Conservation (phyloP, 768 basidiomycete species). For the Boletus rubescentipes region DNA sequence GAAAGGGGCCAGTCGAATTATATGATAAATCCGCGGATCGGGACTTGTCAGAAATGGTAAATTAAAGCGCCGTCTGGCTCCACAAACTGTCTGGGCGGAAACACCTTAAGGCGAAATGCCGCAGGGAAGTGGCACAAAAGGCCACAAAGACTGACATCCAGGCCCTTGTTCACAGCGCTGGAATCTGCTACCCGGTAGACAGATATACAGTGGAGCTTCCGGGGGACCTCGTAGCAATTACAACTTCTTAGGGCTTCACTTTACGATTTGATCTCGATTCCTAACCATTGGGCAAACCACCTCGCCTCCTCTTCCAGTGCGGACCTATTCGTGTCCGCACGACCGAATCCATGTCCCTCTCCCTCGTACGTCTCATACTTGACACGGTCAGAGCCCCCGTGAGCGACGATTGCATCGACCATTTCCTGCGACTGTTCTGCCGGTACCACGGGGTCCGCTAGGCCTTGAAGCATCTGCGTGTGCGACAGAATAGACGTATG, state of each 20-base stretch:
- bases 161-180: no score
- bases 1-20: background rate
- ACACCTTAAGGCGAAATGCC: no score
- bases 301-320: background rate
- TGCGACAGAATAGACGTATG: background rate
- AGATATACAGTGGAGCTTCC: no score
- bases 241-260: background rate
- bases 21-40: no score
- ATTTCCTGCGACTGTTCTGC: conserved; percentile 1
- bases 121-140: no score
- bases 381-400: background rate
- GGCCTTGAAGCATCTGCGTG: background rate
- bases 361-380: conserved; percentile 1
- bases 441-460: background rate
- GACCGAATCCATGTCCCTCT: conserved; percentile 1
- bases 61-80: no score
- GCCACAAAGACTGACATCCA: no score
- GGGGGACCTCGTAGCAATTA: no score
- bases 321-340: conserved; percentile 1
- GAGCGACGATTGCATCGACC: background rate
- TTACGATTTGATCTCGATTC: background rate
- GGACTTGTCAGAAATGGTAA: background rate
- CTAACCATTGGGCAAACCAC: conserved; percentile 1
- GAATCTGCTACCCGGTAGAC: no score
- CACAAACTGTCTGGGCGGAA: no score